Evolutionary conservation across 2,329 filamentous ascomycete genomes (phyloP).

Genomic region (Grosmannia penicillata): DNA sequence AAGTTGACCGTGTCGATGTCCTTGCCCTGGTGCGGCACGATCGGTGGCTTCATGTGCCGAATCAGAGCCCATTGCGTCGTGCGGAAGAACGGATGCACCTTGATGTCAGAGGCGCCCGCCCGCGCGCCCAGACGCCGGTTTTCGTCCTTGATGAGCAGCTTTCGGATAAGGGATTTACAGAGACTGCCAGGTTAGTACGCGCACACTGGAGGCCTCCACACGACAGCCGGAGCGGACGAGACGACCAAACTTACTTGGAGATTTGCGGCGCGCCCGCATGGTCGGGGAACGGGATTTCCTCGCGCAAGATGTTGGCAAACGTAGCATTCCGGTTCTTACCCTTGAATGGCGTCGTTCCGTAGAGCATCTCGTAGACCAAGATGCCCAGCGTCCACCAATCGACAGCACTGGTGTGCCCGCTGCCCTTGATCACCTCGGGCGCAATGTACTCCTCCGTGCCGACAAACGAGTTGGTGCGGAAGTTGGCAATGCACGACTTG

Average conservation of each 20-base stretch:
- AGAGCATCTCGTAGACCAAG: conserved; percentile 96
- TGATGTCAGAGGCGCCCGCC: conserved; percentile 92
- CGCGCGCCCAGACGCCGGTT: conserved; percentile 83
- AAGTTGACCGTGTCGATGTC: conserved; percentile 95
- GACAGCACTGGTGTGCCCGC: conserved; percentile 93
- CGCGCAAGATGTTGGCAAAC: conserved; percentile 90
- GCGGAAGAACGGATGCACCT: conserved; percentile 89
- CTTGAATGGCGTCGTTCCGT: conserved; percentile 97
- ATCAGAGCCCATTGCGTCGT: conserved; percentile 94
- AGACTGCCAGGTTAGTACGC: conserved; percentile 38
- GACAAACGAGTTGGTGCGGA: conserved; percentile 96
- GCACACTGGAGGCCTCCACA: background rate
- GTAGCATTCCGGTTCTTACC: conserved; percentile 97
- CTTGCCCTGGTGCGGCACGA: conserved; percentile 80
- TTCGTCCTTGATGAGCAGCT: conserved; percentile 96
- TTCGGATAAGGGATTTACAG: conserved; percentile 92
- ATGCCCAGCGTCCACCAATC: conserved; percentile 99
- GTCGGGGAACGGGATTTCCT: conserved; percentile 93
- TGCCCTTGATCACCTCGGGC: conserved; percentile 96
- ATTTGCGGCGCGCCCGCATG: conserved; percentile 70
- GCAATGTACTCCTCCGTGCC: conserved; percentile 98
- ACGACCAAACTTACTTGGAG: conserved; percentile 58
- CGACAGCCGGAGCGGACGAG: background rate
- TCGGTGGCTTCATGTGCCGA: conserved; percentile 94
- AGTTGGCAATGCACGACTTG: conserved; percentile 95